Percentiles rank a stretch among this genome's conserved stretches.
These are phyloP conservation scores for Pythium aristosporum DNA, from an alignment of 352 stramenopile genomes.

Conservation along the genomic window DNA sequence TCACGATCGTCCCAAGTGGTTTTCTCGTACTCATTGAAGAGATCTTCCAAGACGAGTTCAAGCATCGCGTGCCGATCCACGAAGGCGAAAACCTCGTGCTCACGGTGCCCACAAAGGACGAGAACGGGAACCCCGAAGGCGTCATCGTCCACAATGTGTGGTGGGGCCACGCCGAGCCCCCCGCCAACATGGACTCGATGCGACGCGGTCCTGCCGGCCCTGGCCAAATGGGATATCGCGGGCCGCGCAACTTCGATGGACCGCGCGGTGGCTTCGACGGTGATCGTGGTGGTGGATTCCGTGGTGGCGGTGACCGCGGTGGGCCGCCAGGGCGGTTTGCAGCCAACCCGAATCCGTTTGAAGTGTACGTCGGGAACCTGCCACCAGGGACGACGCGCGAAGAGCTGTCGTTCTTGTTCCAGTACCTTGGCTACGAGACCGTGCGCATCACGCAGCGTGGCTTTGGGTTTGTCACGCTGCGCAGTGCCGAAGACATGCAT, in stretches of 20 bases:
- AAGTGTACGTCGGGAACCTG: slow-evolving; percentile 85
- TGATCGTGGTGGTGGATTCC: slow-evolving; percentile 37
- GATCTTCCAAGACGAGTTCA: slow-evolving; percentile 82
- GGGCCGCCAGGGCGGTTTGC: slow-evolving; percentile 42
- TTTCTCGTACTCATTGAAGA: slow-evolving; percentile 82
- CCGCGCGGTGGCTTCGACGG: slow-evolving; percentile 37
- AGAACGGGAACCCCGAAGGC: slow-evolving; percentile 68
- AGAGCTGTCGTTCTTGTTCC: slow-evolving; percentile 78
- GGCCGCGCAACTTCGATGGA: slow-evolving; percentile 22
- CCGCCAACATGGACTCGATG: slow-evolving; percentile 62
- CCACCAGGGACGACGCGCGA: slow-evolving; percentile 75
- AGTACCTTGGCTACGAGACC: slow-evolving; percentile 78
- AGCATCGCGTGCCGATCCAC: slow-evolving; percentile 79
- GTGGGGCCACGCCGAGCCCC: slow-evolving; percentile 79
- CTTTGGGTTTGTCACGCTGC: slow-evolving; percentile 82
- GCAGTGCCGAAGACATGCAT: slow-evolving; percentile 74
- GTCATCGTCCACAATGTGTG: slow-evolving; percentile 80
- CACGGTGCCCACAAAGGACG: slow-evolving; percentile 70
- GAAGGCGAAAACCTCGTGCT: slow-evolving; percentile 82
- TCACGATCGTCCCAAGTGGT: slow-evolving; percentile 68
- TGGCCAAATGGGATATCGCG: slow-evolving; percentile 27
- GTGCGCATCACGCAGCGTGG: slow-evolving; percentile 82
- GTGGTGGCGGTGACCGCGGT: slow-evolving; percentile 30
- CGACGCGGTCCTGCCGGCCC: slow-evolving; percentile 30
- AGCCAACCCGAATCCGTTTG: slow-evolving; percentile 58